Base-by-base conservation (phyloP, 306 rosid species). In the Vigna unguiculata region DNA sequence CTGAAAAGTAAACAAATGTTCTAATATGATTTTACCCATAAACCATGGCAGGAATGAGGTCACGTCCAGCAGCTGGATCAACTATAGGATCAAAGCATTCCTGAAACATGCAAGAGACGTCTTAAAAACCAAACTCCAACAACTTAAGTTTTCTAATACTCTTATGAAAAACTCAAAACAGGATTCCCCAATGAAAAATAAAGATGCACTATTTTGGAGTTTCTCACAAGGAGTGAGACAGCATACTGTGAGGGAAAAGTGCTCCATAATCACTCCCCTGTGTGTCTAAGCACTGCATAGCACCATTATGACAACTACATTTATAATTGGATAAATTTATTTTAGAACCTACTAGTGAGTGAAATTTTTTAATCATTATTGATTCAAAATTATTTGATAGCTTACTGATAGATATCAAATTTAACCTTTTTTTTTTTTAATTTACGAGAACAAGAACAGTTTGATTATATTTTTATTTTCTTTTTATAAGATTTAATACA, bases 1-100 rank as follows among this genome's bases (percentile, higher is more conserved):
- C 61, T 48, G 17, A 43, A 76, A 74, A 51, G 64, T 61, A 45
- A 72, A 72, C 49, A 80, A 77, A 41, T 32, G 64, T 67, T 52
- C 19, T 61, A 59, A 49, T 76, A 62, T 21, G 46, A 74, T 57
- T 77, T 87, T 79, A 95, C 99, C 97, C 99, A 79, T 92, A 90
- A 80, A 95, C 97, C 99, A 95, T 95, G 74, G 97, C 89, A 1
- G 99, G 97, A 69, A 95, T 92, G 78, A 95, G 99, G 78, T 95
- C 97, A 47, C 97, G 92, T 64, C 96, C 97, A 66, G 93, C 90
- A 75, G 82, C 80, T 69, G 84, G 69, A 72, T 95, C 99, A 54
- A 95, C 83, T 80, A 95, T 91, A 67, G 97, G 97, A 74, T 91
- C 97, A 86, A 95, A 95, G 85, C 97, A 90, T 87, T 92, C 97